Percentiles rank a stretch among this genome's conserved stretches.
Conservation (phyloP, 352 stramenopile genomes). For the Phytophthora niederhauseri region DNA sequence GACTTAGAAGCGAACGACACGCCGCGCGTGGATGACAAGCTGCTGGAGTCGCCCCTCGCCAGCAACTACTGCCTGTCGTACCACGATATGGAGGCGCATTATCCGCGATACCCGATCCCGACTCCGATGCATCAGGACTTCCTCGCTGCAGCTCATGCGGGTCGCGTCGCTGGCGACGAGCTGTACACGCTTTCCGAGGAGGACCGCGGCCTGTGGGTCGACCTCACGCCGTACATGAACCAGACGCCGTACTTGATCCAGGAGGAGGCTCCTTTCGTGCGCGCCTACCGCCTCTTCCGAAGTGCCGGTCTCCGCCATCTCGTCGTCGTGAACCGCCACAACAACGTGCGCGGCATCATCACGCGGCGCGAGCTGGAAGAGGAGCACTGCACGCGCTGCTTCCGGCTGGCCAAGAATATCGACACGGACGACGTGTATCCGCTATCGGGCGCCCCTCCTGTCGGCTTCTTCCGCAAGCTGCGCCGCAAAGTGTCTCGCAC, state of each 20-base stretch:
- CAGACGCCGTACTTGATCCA: slow-evolving; percentile 97
- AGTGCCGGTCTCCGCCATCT: slow-evolving; percentile 97
- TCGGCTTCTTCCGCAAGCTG: slow-evolving; percentile 71
- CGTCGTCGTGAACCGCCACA: slow-evolving; percentile 92
- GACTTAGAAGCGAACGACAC: slow-evolving; percentile 38
- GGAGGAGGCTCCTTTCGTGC: slow-evolving; percentile 94
- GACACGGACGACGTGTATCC: slow-evolving; percentile 77
- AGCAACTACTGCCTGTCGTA: slow-evolving; percentile 76
- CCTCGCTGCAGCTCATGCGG: slow-evolving; percentile 29
- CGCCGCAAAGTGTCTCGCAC: slow-evolving; percentile 65
- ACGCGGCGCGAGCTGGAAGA: slow-evolving; percentile 85
- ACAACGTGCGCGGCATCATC: slow-evolving; percentile 92
- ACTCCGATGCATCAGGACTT: slow-evolving; percentile 48
- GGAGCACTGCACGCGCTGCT: slow-evolving; percentile 80
- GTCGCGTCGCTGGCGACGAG: slow-evolving; percentile 39
- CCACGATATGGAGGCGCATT: slow-evolving; percentile 82
- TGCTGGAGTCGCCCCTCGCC: slow-evolving; percentile 43
- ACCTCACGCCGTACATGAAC: slow-evolving; percentile 98
- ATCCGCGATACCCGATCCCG: slow-evolving; percentile 81
- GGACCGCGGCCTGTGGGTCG: slow-evolving; percentile 93
- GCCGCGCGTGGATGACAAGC: slow-evolving; percentile 48
- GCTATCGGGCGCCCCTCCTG: slow-evolving; percentile 52
- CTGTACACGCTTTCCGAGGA: slow-evolving; percentile 71
- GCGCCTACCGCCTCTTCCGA: slow-evolving; percentile 97
- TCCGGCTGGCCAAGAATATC: slow-evolving; percentile 76